Base-by-base conservation (phyloP, 2,329 filamentous ascomycete genomes). In the Colletotrichum eleusines region DNA sequence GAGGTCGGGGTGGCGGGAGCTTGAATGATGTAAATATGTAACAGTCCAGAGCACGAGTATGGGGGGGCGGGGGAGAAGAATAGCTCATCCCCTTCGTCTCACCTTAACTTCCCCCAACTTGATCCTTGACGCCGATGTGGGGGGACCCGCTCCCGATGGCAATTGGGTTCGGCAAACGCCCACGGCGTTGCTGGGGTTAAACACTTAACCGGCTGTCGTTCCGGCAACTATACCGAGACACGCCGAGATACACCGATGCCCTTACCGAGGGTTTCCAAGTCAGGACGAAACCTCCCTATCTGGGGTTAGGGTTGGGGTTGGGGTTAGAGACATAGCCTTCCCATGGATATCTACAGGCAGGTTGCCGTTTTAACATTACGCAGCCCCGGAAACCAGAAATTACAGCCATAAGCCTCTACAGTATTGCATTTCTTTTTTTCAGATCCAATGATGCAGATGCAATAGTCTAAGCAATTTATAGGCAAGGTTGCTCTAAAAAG, bases 121-220 rank as follows among this genome's bases (percentile, higher is more conserved):
- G 51, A 71, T 63, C 68, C 68, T 58, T 53, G 59, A 59, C 42
- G 58, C 64, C 44, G 58, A 71, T 18, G 69, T 71, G 69, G 69
- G 69, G 68, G 58, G 16, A 9, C 69, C 64, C 68, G 58, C 64
- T 53, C 38, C 11, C 23, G 58, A 69, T 68, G 69, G 69, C 69
- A 71, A 71, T 71, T 71, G 69, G 64, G 58, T 69, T 71, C 69
- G 69, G 69, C 69, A 71, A 71, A 71, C 53, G 44, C 23, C n/a
- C 48, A 5, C 20, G 46, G 53, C 53, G 38, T 53, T 68, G 18
- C 69, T 31, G 69, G 69, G 69, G 64, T 31, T 69, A 63, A 69
- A 69, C 18, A n/a, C 59, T 71, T 28, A 53, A 54, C 69, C 69
- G 69, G 38, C 2, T 28, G 1, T 11, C 18, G 14, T 2, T 8